Percentiles rank a stretch among this genome's conserved stretches.
phyloP scores from a whole-genome alignment of 306 rosid species.

The Boehmeria nivea region DNA sequence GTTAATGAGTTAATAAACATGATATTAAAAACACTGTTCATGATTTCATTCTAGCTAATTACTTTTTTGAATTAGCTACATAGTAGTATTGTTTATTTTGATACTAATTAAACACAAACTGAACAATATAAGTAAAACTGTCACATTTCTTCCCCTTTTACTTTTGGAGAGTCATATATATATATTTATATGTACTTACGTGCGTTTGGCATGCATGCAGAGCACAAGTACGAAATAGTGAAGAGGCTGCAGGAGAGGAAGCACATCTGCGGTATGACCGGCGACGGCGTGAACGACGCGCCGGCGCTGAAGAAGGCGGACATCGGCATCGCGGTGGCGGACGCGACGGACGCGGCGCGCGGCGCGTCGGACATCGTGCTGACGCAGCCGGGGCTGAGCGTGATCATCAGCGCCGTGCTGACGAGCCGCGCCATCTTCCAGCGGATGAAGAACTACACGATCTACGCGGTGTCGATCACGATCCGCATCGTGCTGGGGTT shows the following conservation, averaged over 20 bases:
- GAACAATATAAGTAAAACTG: conserved; percentile 11
- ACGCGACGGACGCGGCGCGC: conserved; percentile 91
- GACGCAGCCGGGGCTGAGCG: conserved; percentile 90
- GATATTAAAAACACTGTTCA: too few relatives aligned
- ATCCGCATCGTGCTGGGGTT: conserved; percentile 79
- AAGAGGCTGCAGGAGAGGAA: conserved; percentile 72
- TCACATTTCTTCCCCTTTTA: too few relatives aligned
- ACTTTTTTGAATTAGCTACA: too few relatives aligned
- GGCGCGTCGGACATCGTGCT: conserved; percentile 89
- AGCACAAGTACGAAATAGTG: conserved; percentile 87
- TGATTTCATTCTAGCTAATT: too few relatives aligned
- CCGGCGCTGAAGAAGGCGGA: conserved; percentile 84
- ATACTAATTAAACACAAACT: background rate
- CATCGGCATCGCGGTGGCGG: conserved; percentile 91
- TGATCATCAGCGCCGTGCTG: conserved; percentile 75
- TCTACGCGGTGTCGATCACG: conserved; percentile 85
- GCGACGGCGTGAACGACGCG: conserved; percentile 96
- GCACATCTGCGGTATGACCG: conserved; percentile 91
- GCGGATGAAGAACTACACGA: conserved; percentile 92
- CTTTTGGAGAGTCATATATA: too few relatives aligned
- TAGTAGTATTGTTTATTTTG: background rate
- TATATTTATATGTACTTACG: too few relatives aligned
- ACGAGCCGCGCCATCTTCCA: conserved; percentile 92
- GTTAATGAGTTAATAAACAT: too few relatives aligned
- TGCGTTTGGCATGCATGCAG: too few relatives aligned